phyloP scores from a whole-genome alignment of 163 green algal species.

The Scenedesmus sp. region DNA sequence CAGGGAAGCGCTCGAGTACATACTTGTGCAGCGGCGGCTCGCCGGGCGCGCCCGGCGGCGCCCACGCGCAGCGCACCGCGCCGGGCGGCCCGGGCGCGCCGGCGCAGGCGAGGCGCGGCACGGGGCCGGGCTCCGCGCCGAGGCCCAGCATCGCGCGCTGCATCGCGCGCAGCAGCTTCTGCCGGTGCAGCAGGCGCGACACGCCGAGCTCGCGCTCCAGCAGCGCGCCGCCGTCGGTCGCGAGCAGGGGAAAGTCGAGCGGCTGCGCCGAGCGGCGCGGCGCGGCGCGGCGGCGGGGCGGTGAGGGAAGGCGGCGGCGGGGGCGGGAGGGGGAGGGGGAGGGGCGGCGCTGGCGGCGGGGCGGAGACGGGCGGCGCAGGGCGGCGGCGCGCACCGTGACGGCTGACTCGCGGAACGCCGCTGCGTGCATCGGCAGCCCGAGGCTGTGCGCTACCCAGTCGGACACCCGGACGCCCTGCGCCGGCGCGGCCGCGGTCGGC shows the following conservation, averaged over 20 bases:
- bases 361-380: no score
- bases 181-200: constrained; percentile 46
- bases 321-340: no score
- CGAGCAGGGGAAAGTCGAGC: constrained; percentile 67
- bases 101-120: neutral
- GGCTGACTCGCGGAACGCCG: constrained; percentile 57
- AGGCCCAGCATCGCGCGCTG: constrained; percentile 50
- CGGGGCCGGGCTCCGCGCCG: constrained; percentile 13
- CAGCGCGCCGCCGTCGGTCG: constrained; percentile 55
- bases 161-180: constrained; percentile 51
- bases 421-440: constrained; percentile 64
- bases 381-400: constrained; percentile 56
- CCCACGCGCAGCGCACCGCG: constrained; percentile 12
- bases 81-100: neutral
- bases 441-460: constrained; percentile 71
- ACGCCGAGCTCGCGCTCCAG: constrained; percentile 62
- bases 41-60: neutral
- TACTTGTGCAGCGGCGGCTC: constrained; percentile 55
- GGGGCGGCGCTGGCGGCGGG: no score
- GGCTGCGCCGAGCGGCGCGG: constrained; percentile 23
- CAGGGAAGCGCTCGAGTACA: constrained; percentile 39
- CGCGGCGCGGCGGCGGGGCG: neutral
- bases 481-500: no score
- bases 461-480: constrained; percentile 52
- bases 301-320: neutral